Base-by-base conservation (phyloP, 257 asterid genomes). In the Solanum pinnatisectum region DNA sequence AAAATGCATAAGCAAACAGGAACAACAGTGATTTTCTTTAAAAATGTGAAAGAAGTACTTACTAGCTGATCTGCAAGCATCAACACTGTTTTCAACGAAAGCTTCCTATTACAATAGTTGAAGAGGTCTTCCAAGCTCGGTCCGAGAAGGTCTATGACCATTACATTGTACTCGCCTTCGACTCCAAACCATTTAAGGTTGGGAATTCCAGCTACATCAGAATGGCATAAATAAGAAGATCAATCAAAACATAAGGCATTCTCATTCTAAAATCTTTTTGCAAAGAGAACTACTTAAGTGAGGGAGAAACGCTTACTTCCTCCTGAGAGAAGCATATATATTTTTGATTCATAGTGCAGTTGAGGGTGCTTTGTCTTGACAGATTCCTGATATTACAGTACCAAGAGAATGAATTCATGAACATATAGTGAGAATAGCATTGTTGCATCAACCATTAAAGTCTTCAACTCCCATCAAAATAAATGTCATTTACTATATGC, bases 111-210 rank as follows among this genome's bases (percentile, higher is more conserved):
- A 91, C 98, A 96, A 78, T 95, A 96, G 88, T 95, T 95, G 90
- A 96, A 96, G 35, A 96, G 98, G 88, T 96, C 98, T 91, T 96
- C 98, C 91, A 96, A 89, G 89, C 98, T 96, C 30, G 98, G 98
- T 79, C 98, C 98, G 90, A 96, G 95, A 90, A 96, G 98, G 91
- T 96, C 98, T 87, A 96, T 96, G 87, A 96, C 98, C 98, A 96
- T 96, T 77, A 96, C 94, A 84, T 93, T 96, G 90, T 95, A 96
- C 68, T 95, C 98, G 2, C 94, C 92, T 91, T 95, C 98, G 86
- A 92, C 95, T 86, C 98, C 98, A 89, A 90, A 96, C 98, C 98
- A 96, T 89, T 95, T 96, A 90, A 96, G 94, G 91, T 92, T 95
- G 90, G 98, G 98, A 88, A 96, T 91, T 86, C 98, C 98, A 87